Evolutionary conservation across 202 grass and related monocot genomes (phyloP), one percentile per base, ranked within the genome.

Genomic region (Brachypodium distachyon): DNA sequence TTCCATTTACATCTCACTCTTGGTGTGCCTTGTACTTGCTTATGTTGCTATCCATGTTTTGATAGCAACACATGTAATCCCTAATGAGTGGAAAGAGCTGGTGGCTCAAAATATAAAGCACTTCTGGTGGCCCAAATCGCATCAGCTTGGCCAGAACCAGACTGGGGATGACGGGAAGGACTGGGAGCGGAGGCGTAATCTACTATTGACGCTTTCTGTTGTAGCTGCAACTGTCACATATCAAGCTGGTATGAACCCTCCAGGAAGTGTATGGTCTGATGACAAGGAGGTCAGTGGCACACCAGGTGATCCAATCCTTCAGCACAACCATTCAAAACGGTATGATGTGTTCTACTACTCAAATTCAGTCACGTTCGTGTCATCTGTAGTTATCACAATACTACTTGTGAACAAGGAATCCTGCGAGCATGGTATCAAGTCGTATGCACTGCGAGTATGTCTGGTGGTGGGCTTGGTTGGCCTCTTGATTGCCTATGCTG

Each of bases 191-290:
- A 81, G 72, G 36, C 46, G 63, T 39, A 86, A 76, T 61, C 71
- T 86, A 17, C 56, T 92, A 38, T 58, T 92, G 40, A 85, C 69
- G 1, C 68, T 92, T 50, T 12, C 89, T 60, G 74, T 87, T 66
- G 44, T 90, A 61, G 78, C 83, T 21, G 87, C 87, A 56, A 72
- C 73, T 54, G 68, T 82, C 12, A 90, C 87, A 44, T 90, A 90
- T 50, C 83, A 87, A 80, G 79, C 88, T 77, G 89, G 85, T 4
- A 76, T 92, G 2, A 88, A 83, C 47, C 89, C 89, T n/a, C 89
- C 89, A 59, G 89, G 89, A 3, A 25, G 89, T 14, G 13, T 86
- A n/a, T 92, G 85, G 82, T 75, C 86, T 66, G 74, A 67, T 68
- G 64, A 47, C 7, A 46, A 10, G 40, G 11, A 31, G 27, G 64